A percentile compares a stretch with the other conserved stretches of the same genome.
phyloP scores from a whole-genome alignment of 2,329 filamentous ascomycete genomes.

The Colletotrichum sp. region DNA sequence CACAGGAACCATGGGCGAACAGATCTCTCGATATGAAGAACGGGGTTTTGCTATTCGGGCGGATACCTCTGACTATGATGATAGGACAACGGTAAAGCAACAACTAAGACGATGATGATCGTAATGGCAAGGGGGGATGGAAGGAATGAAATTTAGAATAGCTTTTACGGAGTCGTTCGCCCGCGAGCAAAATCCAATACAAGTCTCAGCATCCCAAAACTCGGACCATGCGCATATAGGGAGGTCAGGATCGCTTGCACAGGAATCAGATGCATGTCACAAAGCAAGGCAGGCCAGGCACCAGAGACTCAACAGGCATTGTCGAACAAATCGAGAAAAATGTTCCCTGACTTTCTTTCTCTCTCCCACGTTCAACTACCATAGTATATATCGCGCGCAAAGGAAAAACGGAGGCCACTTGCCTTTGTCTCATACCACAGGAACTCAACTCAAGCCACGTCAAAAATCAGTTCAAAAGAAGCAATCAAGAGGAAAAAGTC shows the following conservation, averaged over 20 bases:
- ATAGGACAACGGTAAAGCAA: neutral
- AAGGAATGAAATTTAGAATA: too few relatives aligned
- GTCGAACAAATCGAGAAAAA: neutral
- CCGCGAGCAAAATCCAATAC: neutral
- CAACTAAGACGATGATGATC: too few relatives aligned
- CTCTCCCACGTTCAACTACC: neutral
- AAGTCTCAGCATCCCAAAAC: neutral
- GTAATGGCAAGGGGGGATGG: too few relatives aligned
- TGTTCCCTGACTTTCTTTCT: neutral
- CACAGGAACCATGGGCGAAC: neutral
- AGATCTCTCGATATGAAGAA: neutral
- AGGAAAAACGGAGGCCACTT: neutral
- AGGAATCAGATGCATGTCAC: neutral
- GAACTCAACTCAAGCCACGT: neutral
- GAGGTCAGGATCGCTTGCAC: neutral
- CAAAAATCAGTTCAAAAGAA: neutral
- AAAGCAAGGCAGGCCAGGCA: neutral
- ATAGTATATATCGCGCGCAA: neutral
- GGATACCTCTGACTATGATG: neutral
- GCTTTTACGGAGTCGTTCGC: neutral
- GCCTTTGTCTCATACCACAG: neutral
- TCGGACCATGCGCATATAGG: neutral
- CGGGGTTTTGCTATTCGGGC: neutral
- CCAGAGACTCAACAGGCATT: neutral
- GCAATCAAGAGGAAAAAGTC: neutral